Evolutionary conservation across 1,139 yeast species (phyloP), one percentile per base, ranked within the genome.

Genomic region (Keqinozyma sinolaborantium): DNA sequence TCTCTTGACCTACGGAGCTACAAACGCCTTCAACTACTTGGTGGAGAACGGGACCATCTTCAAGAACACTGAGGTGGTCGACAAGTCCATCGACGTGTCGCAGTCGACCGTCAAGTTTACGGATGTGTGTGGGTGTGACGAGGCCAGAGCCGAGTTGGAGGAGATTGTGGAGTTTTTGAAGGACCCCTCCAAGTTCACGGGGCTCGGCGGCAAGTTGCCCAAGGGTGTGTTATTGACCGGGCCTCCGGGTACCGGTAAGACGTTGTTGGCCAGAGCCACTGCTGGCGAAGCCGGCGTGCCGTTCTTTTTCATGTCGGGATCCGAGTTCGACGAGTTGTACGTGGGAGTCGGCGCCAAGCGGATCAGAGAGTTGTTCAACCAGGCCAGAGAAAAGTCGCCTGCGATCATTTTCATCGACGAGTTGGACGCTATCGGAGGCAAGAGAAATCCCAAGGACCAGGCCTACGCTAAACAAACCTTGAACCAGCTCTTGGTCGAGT

Each of bases 231-330:
- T 94, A 36, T 70, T 94, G 42, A 92, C 98, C 5, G 99, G 99
- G 28, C 99, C 99, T 24, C 99, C 99, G 24, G 99, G 99, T 63
- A 94, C 99, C 5, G 99, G 99, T 76, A 94, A 94, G 59, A 94
- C 99, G 1, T 68, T 94, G 42, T 73, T 94, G 41, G 98, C 98
- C 1, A 77, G 98, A 48, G 98, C 99, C 13, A 95, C 97, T 24
- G 99, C 99, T 8, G 98, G 98, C 39, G 98, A 94, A 60, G 98
- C 99, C 2, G 98, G 96, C 30, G 98, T 92, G 19, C 98, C 97
- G 18, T 94, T 94, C 55, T 92, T 92, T 60, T 92, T 90, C 60
- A 90, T 92, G 97, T 84, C 95, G 4, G 99, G 98, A 30, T 87
- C 97, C 2, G 98, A 94, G 58, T 94, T 94, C 54, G 98, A 94